These are phyloP conservation scores for Fomitopsis palustris DNA, from an alignment of 1,284 basidiomycete species.

Conservation along the genomic window DNA sequence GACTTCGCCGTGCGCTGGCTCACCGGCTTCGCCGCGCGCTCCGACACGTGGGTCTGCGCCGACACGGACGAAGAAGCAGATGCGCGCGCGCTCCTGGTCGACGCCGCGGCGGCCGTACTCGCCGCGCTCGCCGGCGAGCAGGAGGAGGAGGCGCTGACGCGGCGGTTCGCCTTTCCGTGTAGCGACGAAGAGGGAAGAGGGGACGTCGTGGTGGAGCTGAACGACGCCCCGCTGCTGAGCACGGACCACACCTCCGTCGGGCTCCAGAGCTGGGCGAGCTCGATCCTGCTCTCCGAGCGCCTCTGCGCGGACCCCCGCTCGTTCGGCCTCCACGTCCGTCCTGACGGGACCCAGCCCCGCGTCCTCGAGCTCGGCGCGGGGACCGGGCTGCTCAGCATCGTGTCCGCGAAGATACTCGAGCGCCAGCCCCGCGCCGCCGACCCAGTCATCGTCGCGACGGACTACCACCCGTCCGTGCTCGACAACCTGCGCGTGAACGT, in stretches of 20 bases:
- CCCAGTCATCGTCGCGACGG: constrained; percentile 61
- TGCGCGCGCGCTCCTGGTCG: constrained; percentile 38
- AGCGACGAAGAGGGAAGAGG: neutral
- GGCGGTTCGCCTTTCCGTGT: constrained; percentile 49
- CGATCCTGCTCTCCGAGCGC: constrained; percentile 72
- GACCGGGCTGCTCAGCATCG: constrained; percentile 80
- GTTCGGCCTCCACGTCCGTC: constrained; percentile 36
- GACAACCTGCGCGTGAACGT: constrained; percentile 69
- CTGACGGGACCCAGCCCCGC: constrained; percentile 27
- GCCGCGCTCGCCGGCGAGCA: constrained; percentile 44
- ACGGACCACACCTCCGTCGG: constrained; percentile 82
- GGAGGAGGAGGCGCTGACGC: constrained; percentile 43
- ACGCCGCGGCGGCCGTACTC: constrained; percentile 56
- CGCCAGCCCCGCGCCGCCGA: neutral
- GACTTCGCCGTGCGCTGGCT: constrained; percentile 55
- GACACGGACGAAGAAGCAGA: constrained; percentile 30
- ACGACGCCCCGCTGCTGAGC: constrained; percentile 70
- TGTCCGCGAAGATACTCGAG: constrained; percentile 56
- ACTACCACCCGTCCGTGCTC: constrained; percentile 78
- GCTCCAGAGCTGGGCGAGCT: constrained; percentile 85
- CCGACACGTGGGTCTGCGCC: constrained; percentile 45
- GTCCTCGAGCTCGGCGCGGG: constrained; percentile 87
- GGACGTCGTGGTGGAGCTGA: constrained; percentile 55
- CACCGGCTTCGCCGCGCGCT: constrained; percentile 59
- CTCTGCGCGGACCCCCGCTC: constrained; percentile 54